phyloP scores from a whole-genome alignment of 805 yeast species.

The Monosporozyma aquatica region DNA sequence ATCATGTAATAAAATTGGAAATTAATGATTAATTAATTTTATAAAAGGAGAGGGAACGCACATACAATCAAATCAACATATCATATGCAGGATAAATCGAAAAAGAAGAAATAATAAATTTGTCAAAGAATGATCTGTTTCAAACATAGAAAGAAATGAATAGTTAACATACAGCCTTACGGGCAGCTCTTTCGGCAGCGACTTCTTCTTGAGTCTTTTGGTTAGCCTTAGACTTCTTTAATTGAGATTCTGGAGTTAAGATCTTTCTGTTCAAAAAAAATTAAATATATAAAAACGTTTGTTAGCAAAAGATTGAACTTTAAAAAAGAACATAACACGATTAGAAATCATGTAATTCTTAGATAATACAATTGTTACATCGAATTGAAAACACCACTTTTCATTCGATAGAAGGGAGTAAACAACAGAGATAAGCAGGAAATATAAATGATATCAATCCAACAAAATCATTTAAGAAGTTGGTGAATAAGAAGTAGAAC shows the following conservation, averaged over 20 bases:
- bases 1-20: slow-evolving; percentile 25
- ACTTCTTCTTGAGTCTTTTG: slow-evolving; percentile 69
- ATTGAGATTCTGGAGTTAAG: slow-evolving; percentile 71
- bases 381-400: slow-evolving; percentile 34
- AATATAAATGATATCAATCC: slow-evolving; percentile 3
- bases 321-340: slow-evolving; percentile 2
- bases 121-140: background rate
- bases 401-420: slow-evolving; percentile 33
- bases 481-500: slow-evolving; percentile 10
- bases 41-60: too few relatives aligned
- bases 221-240: slow-evolving; percentile 73
- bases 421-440: slow-evolving; percentile 29
- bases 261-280: slow-evolving; percentile 29
- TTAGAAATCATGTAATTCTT: slow-evolving; percentile 3
- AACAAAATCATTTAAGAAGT: background rate
- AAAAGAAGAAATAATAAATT: too few relatives aligned
- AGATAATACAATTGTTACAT: slow-evolving; percentile 29
- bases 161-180: slow-evolving; percentile 63
- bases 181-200: slow-evolving; percentile 70
- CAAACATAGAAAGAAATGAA: background rate
- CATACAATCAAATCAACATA: too few relatives aligned
- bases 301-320: slow-evolving; percentile 1
- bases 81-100: too few relatives aligned
- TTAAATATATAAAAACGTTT: background rate
- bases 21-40: too few relatives aligned